Base-by-base conservation (phyloP, 768 basidiomycete genomes). In the Amanita subjunquillea region DNA sequence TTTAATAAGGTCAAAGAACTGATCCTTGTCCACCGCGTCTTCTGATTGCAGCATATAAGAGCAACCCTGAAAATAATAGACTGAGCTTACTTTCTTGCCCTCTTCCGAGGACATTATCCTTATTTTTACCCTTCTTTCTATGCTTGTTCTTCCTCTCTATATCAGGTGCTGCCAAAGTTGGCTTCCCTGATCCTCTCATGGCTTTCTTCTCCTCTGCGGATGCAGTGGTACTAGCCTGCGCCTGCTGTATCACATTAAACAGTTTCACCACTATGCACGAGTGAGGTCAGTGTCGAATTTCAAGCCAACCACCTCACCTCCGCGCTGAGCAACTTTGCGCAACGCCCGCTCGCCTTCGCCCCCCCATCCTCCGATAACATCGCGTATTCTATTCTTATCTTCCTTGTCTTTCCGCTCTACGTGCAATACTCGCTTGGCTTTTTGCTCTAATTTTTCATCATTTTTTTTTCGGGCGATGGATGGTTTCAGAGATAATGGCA, bases 311-410 rank as follows among this genome's bases (percentile, higher is more conserved):
- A 37, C 59, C 78, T 48, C 64, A 87, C 87, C 87, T 67, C 87
- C 87, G 64, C 87, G 73, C 69, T 85, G 96, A 57, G 84, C 95
- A 66, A 78, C 90, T 74, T 86, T 97, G 65, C 77, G 80, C 61
- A 82, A 71, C 54, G 76, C 84, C 66, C 79, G 78, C 71, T 84
- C 91, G 67, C 78, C 80, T 66, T 88, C 87, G 10, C 78, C 85
- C 29, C 87, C 93, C 93, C 92, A 96, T 39, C 91, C 91, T 53
- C 83, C 89, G 63, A 87, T 90, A 13, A 82, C 79, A 63, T 86
- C 83, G 38, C 69, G 76, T 57, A 86, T 75, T 53, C 80, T 70
- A 10, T 79, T 79, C 56, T 72, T 80, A 57, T 87, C 86, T 57
- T 87, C 85, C 57, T 75, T 85, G 56, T 83, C 85, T 62, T 82